phyloP scores from a whole-genome alignment of 1,139 yeast genomes.

The Lodderomyces parapsilosis region DNA sequence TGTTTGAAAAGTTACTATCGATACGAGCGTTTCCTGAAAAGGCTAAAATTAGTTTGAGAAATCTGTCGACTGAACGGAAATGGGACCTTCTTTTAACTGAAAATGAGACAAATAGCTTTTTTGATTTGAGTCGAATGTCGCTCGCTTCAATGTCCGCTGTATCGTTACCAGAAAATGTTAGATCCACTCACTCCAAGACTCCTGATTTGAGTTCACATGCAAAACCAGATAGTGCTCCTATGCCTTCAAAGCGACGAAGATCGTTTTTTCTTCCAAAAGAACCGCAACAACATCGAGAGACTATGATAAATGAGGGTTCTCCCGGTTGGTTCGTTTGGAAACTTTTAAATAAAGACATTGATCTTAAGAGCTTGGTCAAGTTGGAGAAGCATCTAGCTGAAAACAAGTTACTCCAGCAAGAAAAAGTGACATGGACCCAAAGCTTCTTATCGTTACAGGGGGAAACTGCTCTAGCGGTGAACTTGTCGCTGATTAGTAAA shows the following conservation, averaged over 20 bases:
- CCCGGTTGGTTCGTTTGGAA: conserved; percentile 46
- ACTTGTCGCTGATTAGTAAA: conserved; percentile 38
- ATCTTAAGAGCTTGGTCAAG: conserved; percentile 33
- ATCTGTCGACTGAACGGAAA: conserved; percentile 36
- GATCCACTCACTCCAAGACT: not conserved
- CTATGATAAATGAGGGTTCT: conserved; percentile 32
- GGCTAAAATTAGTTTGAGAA: conserved; percentile 31
- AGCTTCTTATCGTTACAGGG: conserved; percentile 41
- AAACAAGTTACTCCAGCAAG: conserved; percentile 10
- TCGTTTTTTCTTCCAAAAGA: not conserved
- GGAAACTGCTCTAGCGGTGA: conserved; percentile 44
- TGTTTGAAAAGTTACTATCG: conserved; percentile 40
- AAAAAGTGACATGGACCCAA: conserved; percentile 28
- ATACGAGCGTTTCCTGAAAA: conserved; percentile 38
- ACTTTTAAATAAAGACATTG: conserved; percentile 35
- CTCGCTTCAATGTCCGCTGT: not conserved
- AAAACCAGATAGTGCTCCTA: not conserved
- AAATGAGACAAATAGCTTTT: conserved; percentile 36
- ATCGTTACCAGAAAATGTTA: not conserved
- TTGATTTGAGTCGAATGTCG: conserved; percentile 27
- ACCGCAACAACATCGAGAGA: not conserved
- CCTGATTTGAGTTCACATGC: not conserved
- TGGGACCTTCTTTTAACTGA: conserved; percentile 49
- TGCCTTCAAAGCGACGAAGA: not conserved
- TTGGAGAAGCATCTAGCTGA: conserved; percentile 34